These are phyloP conservation scores for Cutaneotrichosporon sp. DNA, from an alignment of 1,284 basidiomycete genomes.

Conservation along the genomic window DNA sequence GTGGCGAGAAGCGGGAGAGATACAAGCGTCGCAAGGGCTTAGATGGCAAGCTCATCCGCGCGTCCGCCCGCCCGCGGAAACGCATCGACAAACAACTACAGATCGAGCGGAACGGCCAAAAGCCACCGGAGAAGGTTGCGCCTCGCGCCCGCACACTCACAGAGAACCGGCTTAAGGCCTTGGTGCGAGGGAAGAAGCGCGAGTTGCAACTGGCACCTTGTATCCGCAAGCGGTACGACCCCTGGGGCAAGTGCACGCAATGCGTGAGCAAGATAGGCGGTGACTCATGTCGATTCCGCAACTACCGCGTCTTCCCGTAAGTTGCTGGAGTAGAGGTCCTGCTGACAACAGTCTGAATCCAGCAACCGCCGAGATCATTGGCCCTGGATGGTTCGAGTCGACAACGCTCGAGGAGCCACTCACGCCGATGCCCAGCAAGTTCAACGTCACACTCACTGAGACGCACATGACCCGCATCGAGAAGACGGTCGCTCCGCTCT, in stretches of 20 bases:
- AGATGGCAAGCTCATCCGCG: conserved; percentile 20
- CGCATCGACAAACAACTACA: conserved; percentile 23
- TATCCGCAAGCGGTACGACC: conserved; percentile 37
- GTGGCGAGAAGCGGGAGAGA: conserved; percentile 13
- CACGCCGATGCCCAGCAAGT: conserved; percentile 40
- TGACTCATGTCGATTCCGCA: conserved; percentile 50
- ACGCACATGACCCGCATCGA: conserved; percentile 39
- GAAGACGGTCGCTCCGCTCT: conserved; percentile 65
- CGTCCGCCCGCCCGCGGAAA: conserved; percentile 19
- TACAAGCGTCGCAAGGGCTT: conserved; percentile 24
- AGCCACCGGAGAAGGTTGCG: conserved; percentile 32
- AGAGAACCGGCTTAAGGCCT: conserved; percentile 31
- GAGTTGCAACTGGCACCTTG: conserved; percentile 44
- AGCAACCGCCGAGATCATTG: conserved; percentile 38
- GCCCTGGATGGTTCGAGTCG: conserved; percentile 41
- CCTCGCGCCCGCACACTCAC: conserved; percentile 27
- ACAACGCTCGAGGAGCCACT: conserved; percentile 32
- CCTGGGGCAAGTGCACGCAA: conserved; percentile 48
- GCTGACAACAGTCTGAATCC: conserved; percentile 35
- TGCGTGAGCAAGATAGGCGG: conserved; percentile 45
- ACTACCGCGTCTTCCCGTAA: conserved; percentile 47
- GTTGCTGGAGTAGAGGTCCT: conserved; percentile 13
- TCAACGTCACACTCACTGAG: conserved; percentile 41
- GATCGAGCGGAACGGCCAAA: conserved; percentile 18
- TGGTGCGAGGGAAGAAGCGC: conserved; percentile 31